A percentile compares a stretch with the other conserved stretches of the same genome.
Evolutionary conservation across 2,329 filamentous ascomycete species (phyloP).

Genomic region (Sporothrix mexicana): DNA sequence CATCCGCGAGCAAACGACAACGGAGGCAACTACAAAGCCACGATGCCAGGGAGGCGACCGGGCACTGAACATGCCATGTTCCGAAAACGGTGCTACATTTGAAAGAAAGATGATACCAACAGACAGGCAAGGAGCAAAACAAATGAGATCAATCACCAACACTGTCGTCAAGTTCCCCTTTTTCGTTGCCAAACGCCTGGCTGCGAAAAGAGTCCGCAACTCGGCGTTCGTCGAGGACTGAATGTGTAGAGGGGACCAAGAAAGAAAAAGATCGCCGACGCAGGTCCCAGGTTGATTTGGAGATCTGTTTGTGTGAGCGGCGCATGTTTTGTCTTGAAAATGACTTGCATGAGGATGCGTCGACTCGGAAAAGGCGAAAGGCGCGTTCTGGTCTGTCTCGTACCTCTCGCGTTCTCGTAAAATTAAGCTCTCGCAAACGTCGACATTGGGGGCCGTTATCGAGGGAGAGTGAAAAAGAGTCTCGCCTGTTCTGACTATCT

Average conservation of each 20-base stretch:
- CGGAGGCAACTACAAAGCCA: neutral
- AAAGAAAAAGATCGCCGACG: slow-evolving; percentile 12
- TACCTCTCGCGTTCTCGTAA: neutral
- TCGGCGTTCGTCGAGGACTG: neutral
- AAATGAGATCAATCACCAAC: neutral
- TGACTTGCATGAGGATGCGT: slow-evolving; percentile 16
- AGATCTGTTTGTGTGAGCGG: neutral
- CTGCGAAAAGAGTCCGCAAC: slow-evolving; percentile 3
- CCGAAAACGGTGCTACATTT: neutral
- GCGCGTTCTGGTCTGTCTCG: neutral
- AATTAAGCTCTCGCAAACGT: neutral
- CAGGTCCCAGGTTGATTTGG: slow-evolving; percentile 10
- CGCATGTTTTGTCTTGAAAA: slow-evolving; percentile 7
- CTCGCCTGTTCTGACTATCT: too few relatives aligned
- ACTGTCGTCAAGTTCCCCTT: neutral
- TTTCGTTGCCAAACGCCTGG: neutral
- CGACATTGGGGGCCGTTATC: neutral
- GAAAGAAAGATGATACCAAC: neutral
- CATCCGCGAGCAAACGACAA: neutral
- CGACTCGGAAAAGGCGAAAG: neutral
- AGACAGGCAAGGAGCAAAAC: neutral
- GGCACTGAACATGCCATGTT: neutral
- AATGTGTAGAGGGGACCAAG: neutral
- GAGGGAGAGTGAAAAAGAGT: neutral
- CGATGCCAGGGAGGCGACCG: neutral